Percentiles rank a stretch among this genome's conserved stretches.
Conservation (phyloP, 2,329 filamentous ascomycete species). For the Myriosclerotinia curreyana region DNA sequence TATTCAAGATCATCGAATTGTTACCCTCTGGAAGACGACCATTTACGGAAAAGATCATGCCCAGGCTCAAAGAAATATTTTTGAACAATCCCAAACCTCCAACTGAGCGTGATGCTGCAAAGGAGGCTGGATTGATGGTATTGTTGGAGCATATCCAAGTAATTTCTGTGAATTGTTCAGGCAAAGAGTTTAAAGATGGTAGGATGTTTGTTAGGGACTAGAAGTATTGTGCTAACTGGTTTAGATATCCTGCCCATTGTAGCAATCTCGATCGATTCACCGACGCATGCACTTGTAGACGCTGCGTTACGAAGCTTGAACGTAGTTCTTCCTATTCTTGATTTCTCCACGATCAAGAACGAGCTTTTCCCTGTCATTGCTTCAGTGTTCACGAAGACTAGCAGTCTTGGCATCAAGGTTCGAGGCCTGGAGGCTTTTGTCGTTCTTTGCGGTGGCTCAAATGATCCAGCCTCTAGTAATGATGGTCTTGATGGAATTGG, state of each 20-base stretch:
- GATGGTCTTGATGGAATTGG: constrained; percentile 76
- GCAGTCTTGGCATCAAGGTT: constrained; percentile 91
- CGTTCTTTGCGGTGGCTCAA: constrained; percentile 78
- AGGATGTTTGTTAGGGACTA: constrained; percentile 38
- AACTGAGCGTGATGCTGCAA: constrained; percentile 73
- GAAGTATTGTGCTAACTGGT: constrained; percentile 30
- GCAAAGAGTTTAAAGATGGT: constrained; percentile 94
- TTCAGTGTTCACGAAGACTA: constrained; percentile 86
- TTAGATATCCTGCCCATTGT: constrained; percentile 85
- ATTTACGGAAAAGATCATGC: constrained; percentile 84
- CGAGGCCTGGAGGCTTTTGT: constrained; percentile 86
- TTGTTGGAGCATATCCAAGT: constrained; percentile 77
- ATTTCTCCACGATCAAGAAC: constrained; percentile 96
- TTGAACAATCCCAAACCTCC: constrained; percentile 52
- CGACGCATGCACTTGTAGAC: constrained; percentile 86
- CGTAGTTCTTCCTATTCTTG: constrained; percentile 78
- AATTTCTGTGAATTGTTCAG: constrained; percentile 76
- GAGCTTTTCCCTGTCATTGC: constrained; percentile 93
- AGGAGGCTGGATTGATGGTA: constrained; percentile 89
- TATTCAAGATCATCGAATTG: constrained; percentile 83
- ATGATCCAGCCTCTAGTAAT: constrained; percentile 48
- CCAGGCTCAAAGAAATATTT: constrained; percentile 80
- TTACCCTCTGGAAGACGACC: constrained; percentile 73
- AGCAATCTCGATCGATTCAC: constrained; percentile 77
- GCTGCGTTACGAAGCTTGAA: constrained; percentile 76